phyloP scores from a whole-genome alignment of 73 alveolate species.

The Paramecium biaurelia region DNA sequence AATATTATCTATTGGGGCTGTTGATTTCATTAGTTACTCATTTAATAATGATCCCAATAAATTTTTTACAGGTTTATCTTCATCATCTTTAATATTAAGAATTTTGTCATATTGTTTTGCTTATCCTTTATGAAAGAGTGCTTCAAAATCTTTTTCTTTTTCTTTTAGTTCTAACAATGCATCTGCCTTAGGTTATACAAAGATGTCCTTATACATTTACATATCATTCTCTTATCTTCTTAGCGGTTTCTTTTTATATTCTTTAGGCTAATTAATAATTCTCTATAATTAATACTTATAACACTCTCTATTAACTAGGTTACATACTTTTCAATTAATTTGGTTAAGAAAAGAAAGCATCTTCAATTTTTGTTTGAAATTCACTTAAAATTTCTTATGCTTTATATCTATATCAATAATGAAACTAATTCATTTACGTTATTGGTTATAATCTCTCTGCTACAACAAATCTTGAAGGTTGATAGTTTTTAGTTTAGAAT shows the following conservation, averaged over 20 bases:
- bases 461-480: conserved; percentile 45
- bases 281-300: background rate
- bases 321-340: background rate
- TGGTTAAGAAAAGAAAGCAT: background rate
- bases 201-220: conserved; percentile 61
- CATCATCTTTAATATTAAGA: conserved; percentile 48
- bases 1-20: background rate
- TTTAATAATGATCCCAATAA: background rate
- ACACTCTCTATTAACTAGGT: conserved; percentile 34
- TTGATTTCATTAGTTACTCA: conserved; percentile 24
- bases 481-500: background rate
- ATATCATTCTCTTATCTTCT: conserved; percentile 61
- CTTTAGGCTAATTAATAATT: conserved; percentile 44
- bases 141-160: conserved; percentile 64
- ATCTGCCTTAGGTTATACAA: conserved; percentile 60
- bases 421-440: conserved; percentile 13
- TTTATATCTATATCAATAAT: conserved; percentile 11
- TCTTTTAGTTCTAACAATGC: conserved; percentile 54
- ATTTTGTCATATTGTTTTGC: conserved; percentile 63
- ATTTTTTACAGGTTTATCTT: conserved; percentile 24
- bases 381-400: conserved; percentile 57
- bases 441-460: conserved; percentile 33
- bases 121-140: conserved; percentile 54
- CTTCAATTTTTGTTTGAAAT: conserved; percentile 49
- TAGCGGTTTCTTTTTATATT: conserved; percentile 60